Base-by-base conservation (phyloP, 805 yeast genomes). In the Starmerella floris region DNA sequence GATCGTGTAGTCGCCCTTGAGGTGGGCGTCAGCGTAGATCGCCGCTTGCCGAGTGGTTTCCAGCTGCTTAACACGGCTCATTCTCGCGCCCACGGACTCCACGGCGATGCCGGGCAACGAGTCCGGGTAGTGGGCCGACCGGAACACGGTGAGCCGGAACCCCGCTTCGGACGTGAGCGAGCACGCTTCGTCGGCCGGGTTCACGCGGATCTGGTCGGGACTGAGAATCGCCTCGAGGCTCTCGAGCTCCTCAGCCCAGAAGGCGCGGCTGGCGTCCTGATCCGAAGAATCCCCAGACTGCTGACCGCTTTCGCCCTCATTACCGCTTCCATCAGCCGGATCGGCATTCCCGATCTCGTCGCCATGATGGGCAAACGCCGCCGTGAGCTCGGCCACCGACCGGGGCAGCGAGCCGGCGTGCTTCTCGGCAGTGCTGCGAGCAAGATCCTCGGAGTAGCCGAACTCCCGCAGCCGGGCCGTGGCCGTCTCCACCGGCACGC, bases 211-310 rank as follows among this genome's bases (percentile, higher is more conserved):
- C 19, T 61, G 22, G 2, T 35, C 37, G n/a, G 15, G 72, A n/a
- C 68, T 69, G 42, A 76, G 80, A 20, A 83, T 73, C 31, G 77
- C 69, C 19, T 62, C 56, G 45, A 87, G 60, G 37, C 84, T 76
- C 44, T 79, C 84, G 15, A 77, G 55, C 55, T 87, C 96, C 55
- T 81, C 81, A 0, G 63, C 58, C 95, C 95, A 87, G 11, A 72
- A 54, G 4, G 66, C 23, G n/a, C 8, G 16, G 3, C 23, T 10
- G 37, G 8, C 16, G 27, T 17, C 23, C 8, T 17, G 23, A 11
- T 5, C 19, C 5, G 37, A n/a, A 4, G 31, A 10, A 16, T 36
- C 31, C 9, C 16, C 22, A 19, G 31, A 17, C 21, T 23, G 22
- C 19, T 20, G 4, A 11, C 17, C 21, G 26, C 17, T 8, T n/a